Evolutionary conservation across 495 filamentous ascomycete species (phyloP), one percentile per base, ranked within the genome.

Genomic region (Penicillium simplicissimum): DNA sequence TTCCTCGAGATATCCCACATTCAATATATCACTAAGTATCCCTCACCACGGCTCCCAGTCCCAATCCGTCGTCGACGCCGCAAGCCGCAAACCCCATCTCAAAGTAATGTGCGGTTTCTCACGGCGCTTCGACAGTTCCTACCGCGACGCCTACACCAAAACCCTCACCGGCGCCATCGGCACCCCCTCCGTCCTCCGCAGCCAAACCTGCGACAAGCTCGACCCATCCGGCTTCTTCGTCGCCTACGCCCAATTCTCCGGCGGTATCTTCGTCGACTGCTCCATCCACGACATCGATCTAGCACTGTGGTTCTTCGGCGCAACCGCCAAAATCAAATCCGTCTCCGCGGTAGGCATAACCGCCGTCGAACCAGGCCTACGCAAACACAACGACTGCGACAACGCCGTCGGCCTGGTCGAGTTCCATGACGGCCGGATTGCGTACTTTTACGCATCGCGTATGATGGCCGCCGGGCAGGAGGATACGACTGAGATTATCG

Each of bases 381-480:
- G 74, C 43, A 74, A 81, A 57, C 75, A 83, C 66, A 81, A 79
- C 1, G 85, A 88, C 67, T 74, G 75, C 37, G 85, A 88, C 64
- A 88, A 88, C 59, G 85, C 82, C 0, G 79, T 87, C 4, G 85
- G 84, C 2, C 71, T 87, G 21, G 81, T 87, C 9, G 85, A 88
- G 71, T 88, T 87, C 70, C 79, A 76, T 58, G 79, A 77, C 55
- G 85, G 83, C 7, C 76, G 78, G 68, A 80, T 88, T 45, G 85
- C 85, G 8, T 87, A 87, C 64, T 82, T 84, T 54, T 87, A 84
- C 65, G 75, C 71, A 34, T 78, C 73, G 17, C 75, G 85, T 8
- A 87, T 85, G 83, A 87, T 87, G 82, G 78, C 82, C 0, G 76
- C 80, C 1, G 85, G 85, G 0, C 85, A 87, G 71, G 79, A 86